Base-by-base conservation (phyloP, 225 moss, liverwort and hornwort genomes). In the Bryum argenteum region DNA sequence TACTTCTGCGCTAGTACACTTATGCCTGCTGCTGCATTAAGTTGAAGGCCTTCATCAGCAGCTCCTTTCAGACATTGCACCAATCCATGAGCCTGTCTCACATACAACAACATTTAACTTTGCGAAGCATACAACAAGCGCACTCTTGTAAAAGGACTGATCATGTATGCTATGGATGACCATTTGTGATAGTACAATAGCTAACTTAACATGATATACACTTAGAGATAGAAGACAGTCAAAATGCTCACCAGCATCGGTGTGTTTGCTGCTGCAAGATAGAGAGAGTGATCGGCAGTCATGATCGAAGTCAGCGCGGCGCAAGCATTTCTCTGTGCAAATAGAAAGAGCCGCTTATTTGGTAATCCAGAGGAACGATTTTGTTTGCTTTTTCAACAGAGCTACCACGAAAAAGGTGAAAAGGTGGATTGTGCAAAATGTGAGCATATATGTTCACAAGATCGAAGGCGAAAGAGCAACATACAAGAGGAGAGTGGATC, bases 1-100 rank as follows among this genome's bases (percentile, higher is more conserved):
- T 87, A 87, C 87, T 73, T 81, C 58, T 84, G 87, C 22, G 84
- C 87, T 59, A 87, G 75, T 54, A 79, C 77, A 76, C 87, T 87
- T 43, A 87, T 84, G 45, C 79, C 74, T 50, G 84, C 84, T 28
- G 84, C 84, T 52, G 84, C 87, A 69, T 84, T 87, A 24, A 87
- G 84, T 69, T 79, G 87, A 61, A 87, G 84, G 40, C 81, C 79
- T 64, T 69, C 76, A 69, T 87, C 84, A 65, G 69, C 71, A 75
- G 6, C 77, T 56, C 81, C 81, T 77, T 58, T 79, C 40, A 87
- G 65, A 59, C 77, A 87, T 21, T 71, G 81, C 74, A 87, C 87
- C 65, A 87, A 57, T 21, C 81, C 87, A 55, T 79, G 79, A 61
- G 84, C 79, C 87, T 87, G 79, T 48, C 39, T 26, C 70, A 72